phyloP scores from a whole-genome alignment of 345 rosid species.

The Turritis glabra region DNA sequence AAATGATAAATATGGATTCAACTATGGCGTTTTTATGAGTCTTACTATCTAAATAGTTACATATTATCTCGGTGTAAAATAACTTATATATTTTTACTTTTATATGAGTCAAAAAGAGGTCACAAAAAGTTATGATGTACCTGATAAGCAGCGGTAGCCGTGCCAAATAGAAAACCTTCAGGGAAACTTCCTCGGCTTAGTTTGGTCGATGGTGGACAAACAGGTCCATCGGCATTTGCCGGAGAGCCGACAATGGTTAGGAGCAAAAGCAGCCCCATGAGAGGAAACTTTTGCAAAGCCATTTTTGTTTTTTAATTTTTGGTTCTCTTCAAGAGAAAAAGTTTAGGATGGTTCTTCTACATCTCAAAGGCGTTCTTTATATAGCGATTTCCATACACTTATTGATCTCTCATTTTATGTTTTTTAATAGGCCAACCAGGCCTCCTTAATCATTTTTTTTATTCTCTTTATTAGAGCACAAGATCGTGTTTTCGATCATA shows the following conservation, averaged over 20 bases:
- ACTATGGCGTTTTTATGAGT: too few relatives aligned
- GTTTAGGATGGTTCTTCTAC: not conserved
- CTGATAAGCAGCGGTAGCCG: constrained; percentile 38
- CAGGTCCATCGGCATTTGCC: constrained; percentile 20
- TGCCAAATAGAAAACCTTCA: constrained; percentile 37
- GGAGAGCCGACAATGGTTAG: constrained; percentile 4
- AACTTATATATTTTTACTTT: not conserved
- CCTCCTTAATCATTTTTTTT: not conserved
- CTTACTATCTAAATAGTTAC: too few relatives aligned
- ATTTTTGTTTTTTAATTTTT: not conserved
- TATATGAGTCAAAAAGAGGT: not conserved
- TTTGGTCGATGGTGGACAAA: constrained; percentile 17
- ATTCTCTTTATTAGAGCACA: not conserved
- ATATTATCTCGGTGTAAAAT: too few relatives aligned
- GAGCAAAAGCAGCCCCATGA: constrained; percentile 25
- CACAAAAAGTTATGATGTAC: constrained; percentile 6
- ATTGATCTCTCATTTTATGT: not conserved
- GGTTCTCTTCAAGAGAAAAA: not conserved
- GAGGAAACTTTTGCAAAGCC: constrained; percentile 27
- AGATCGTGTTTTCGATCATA: not conserved
- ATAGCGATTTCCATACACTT: not conserved
- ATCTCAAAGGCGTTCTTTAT: not conserved
- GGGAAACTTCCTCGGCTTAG: constrained; percentile 36
- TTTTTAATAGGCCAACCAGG: not conserved
- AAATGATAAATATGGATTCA: too few relatives aligned